A percentile compares a stretch with the other conserved stretches of the same genome.
These are phyloP conservation scores for Nitzschia inconspicua DNA, from an alignment of 108 stramenopile genomes.

Conservation along the genomic window DNA sequence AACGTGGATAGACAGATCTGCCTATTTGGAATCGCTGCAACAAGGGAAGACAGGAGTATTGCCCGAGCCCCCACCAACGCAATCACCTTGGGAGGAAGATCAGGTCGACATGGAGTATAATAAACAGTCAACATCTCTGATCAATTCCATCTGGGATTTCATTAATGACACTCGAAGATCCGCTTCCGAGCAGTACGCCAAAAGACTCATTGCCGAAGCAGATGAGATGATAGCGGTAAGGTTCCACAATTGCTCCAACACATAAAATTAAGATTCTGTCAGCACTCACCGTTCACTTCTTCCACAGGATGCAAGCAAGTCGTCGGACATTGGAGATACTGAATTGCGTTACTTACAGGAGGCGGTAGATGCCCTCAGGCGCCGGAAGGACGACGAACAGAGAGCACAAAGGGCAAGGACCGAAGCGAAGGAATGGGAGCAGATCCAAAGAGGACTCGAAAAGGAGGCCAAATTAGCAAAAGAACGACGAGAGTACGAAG, in stretches of 20 bases:
- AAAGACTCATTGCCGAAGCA: neutral
- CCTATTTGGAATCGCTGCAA: conserved; percentile 6
- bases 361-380: conserved; percentile 1
- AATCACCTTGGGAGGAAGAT: neutral
- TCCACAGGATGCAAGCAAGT: neutral
- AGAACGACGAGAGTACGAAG: conserved; percentile 3
- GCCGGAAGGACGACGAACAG: neutral
- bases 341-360: neutral
- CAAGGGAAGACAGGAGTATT: conserved; percentile 4
- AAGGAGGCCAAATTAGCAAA: neutral
- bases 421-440: conserved; percentile 13
- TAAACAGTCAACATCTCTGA: neutral
- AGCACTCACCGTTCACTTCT: neutral
- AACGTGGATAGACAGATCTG: conserved; percentile 10
- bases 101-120: neutral
- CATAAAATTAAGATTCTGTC: neutral
- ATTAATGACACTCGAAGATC: neutral
- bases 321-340: neutral
- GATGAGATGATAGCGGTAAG: conserved; percentile 7
- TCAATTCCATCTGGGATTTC: conserved; percentile 9
- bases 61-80: neutral
- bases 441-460: conserved; percentile 11
- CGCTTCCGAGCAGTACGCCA: neutral
- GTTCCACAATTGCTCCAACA: neutral
- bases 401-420: neutral